Conservation (phyloP, 108 stramenopile genomes). For the Cyclotella choctawhatcheeana region DNA sequence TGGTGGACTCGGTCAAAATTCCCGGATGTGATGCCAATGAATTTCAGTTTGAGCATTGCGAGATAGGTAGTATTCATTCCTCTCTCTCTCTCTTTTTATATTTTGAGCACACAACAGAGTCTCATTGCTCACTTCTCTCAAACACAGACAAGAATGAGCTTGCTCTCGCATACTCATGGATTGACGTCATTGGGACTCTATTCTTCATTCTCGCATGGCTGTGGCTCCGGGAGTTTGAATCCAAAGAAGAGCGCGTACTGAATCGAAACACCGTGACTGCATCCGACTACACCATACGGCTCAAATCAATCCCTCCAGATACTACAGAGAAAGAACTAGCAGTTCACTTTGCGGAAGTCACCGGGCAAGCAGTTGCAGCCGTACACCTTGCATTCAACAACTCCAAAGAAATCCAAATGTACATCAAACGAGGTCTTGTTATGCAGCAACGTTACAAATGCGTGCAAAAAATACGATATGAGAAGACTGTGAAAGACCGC, state of each 20-base stretch:
- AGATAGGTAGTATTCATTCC: slow-evolving; percentile 27
- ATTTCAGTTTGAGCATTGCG: slow-evolving; percentile 47
- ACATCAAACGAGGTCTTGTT: slow-evolving; percentile 56
- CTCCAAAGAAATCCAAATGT: slow-evolving; percentile 56
- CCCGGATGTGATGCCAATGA: slow-evolving; percentile 55
- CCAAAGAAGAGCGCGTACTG: slow-evolving; percentile 50
- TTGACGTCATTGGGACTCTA: slow-evolving; percentile 52
- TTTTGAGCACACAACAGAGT: background rate
- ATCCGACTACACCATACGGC: slow-evolving; percentile 58
- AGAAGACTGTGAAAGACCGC: slow-evolving; percentile 39
- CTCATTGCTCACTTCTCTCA: background rate
- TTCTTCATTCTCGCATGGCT: slow-evolving; percentile 61
- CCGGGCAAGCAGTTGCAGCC: slow-evolving; percentile 54
- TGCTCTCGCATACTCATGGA: slow-evolving; percentile 46
- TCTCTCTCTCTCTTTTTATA: background rate
- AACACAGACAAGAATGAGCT: slow-evolving; percentile 44
- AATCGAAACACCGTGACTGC: slow-evolving; percentile 58
- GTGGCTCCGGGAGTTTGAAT: slow-evolving; percentile 66
- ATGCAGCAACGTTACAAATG: slow-evolving; percentile 55
- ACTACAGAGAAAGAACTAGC: slow-evolving; percentile 59
- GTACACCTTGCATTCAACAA: slow-evolving; percentile 72
- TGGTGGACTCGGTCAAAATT: slow-evolving; percentile 38
- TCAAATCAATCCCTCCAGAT: slow-evolving; percentile 54
- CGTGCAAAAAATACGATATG: slow-evolving; percentile 57
- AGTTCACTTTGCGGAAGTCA: slow-evolving; percentile 56